phyloP scores from a whole-genome alignment of 345 rosid genomes.

The Eucalyptus marginata region DNA sequence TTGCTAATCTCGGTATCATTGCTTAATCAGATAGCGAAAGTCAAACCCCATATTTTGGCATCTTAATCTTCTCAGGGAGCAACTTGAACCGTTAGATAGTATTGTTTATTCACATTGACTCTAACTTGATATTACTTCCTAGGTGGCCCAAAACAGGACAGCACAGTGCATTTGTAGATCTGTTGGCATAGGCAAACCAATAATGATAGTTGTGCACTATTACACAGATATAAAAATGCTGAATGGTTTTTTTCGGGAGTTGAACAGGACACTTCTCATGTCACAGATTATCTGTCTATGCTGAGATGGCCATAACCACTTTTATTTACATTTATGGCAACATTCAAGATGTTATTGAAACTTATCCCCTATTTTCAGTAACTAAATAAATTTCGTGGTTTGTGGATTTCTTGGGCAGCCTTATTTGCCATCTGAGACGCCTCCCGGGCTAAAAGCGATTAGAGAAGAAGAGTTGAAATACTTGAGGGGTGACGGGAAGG shows the following conservation, averaged over 20 bases:
- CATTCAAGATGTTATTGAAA: neutral
- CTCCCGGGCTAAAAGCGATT: constrained; percentile 50
- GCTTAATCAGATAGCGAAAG: neutral
- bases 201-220: neutral
- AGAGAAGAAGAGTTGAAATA: constrained; percentile 63
- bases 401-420: constrained; percentile 43
- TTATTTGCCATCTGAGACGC: constrained; percentile 75
- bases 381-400: neutral
- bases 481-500: constrained; percentile 60
- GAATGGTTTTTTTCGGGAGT: neutral
- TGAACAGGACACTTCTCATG: neutral
- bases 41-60: neutral
- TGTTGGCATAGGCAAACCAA: neutral
- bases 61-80: neutral
- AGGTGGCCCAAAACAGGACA: neutral
- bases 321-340: neutral
- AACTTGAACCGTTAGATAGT: neutral
- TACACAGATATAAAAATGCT: neutral
- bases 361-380: neutral
- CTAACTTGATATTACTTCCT: neutral
- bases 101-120: neutral
- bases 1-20: neutral
- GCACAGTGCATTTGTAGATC: neutral
- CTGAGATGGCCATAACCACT: neutral
- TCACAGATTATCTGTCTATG: neutral